Base-by-base conservation (phyloP, 257 asterid genomes). In the Sherardia arvensis region DNA sequence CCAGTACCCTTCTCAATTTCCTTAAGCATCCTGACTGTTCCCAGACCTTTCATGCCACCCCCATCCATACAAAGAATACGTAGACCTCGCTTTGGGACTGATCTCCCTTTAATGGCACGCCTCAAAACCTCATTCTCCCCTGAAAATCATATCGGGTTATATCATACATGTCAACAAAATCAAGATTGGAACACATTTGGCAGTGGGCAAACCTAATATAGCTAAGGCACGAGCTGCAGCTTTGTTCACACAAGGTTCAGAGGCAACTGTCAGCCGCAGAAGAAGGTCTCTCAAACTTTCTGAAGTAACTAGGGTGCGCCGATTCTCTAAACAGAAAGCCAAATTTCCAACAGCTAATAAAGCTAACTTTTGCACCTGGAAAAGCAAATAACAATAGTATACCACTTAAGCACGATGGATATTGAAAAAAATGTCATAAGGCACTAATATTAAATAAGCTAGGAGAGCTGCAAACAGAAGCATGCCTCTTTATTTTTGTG, bases 41-140 rank as follows among this genome's bases (percentile, higher is more conserved):
- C 95, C 78, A 93, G 82, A 75, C 99, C 97, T 82, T 93, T 93
- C 99, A 93, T 93, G 80, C 99, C 99, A 21, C 99, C 99, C 63
- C 99, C 99, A 80, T 93, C 99, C 99, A 93, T 90, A 62, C 97
- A 48, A 70, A 93, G 95, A 75, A 93, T 87, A 68, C 96, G 91
- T 75, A 93, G 68, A 38, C 99, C 97, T 72, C 87, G 88, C 72
- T 90, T 93, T 30, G 97, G 91, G 26, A 90, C 87, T 73, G 80
- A 89, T 73, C 84, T 83, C 67, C 95, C 97, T 76, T 76, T 83
- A 53, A 86, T 83, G 73, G 97, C 95, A 73, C 97, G 96, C 65
- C 99, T 88, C 69, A 93, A 80, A 71, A 79, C 80, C 78, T 93
- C 99, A 75, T 93, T 93, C 75, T 93, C 99, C 74, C 99, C 99